phyloP scores from a whole-genome alignment of 176 grass and related monocot species.

The Paspalum notatum region DNA sequence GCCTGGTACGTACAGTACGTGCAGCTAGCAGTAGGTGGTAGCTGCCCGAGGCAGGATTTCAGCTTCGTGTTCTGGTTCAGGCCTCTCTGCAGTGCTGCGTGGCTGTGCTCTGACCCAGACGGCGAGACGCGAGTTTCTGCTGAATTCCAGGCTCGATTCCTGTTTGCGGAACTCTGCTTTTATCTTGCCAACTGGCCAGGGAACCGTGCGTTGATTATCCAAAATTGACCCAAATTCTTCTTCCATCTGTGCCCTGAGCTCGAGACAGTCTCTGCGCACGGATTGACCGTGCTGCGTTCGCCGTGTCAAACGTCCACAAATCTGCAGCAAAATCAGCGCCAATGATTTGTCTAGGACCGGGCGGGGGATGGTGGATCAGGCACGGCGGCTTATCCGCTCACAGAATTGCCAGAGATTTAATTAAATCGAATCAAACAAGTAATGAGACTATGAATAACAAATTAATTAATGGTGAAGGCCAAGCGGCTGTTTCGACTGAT shows the following conservation, averaged over 20 bases:
- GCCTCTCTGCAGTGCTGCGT: background rate
- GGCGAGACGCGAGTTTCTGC: background rate
- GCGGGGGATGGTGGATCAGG: background rate
- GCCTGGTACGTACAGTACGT: too few species aligned
- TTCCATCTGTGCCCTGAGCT: background rate
- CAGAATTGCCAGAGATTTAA: background rate
- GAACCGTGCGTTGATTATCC: background rate
- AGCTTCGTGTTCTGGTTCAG: background rate
- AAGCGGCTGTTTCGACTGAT: background rate
- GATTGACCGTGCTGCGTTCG: background rate
- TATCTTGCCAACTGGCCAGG: background rate
- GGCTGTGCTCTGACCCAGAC: background rate
- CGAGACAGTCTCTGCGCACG: background rate
- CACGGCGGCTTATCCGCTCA: constrained; percentile 18
- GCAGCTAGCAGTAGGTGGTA: too few species aligned
- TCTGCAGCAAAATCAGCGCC: background rate
- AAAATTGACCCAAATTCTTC: background rate
- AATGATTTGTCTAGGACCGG: background rate
- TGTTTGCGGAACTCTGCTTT: background rate
- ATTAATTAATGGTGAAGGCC: background rate
- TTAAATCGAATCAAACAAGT: background rate
- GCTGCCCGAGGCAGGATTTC: background rate
- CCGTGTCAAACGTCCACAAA: constrained; percentile 32
- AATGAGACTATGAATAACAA: background rate
- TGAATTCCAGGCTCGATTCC: background rate